phyloP scores from a whole-genome alignment of 164 flowering plant genomes.

The Chimonanthus salicifolius region DNA sequence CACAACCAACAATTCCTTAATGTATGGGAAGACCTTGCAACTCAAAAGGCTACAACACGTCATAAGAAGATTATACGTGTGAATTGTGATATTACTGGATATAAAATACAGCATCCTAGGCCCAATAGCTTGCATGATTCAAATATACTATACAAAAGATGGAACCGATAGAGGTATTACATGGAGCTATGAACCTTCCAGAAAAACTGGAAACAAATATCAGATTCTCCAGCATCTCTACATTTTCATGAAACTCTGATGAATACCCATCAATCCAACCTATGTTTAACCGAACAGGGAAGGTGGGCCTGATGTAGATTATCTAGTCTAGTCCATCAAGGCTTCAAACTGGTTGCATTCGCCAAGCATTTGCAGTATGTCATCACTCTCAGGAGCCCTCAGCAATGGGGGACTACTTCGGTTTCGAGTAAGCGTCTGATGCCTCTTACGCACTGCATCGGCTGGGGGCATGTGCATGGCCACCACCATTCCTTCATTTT shows the following conservation, averaged over 20 bases:
- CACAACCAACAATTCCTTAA: too few relatives aligned
- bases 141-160: neutral
- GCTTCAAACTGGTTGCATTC: constrained; percentile 13
- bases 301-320: neutral
- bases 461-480: constrained; percentile 19
- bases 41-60: too few relatives aligned
- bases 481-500: constrained; percentile 16
- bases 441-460: constrained; percentile 45
- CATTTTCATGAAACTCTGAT: constrained; percentile 5
- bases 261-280: neutral
- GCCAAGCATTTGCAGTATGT: constrained; percentile 19
- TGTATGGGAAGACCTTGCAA: too few relatives aligned
- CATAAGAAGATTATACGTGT: too few relatives aligned
- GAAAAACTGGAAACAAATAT: neutral
- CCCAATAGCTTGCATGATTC: too few relatives aligned
- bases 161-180: neutral
- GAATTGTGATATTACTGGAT: too few relatives aligned
- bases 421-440: constrained; percentile 29
- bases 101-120: too few relatives aligned
- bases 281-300: too few relatives aligned
- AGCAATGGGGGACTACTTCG: constrained; percentile 9
- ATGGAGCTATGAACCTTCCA: neutral
- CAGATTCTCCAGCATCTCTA: neutral
- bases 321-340: neutral
- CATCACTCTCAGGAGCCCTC: constrained; percentile 2